A percentile compares a stretch with the other conserved stretches of the same genome.
Evolutionary conservation across 78 protist genomes (phyloP).

Genomic region (Creolimax fragrantissima): DNA sequence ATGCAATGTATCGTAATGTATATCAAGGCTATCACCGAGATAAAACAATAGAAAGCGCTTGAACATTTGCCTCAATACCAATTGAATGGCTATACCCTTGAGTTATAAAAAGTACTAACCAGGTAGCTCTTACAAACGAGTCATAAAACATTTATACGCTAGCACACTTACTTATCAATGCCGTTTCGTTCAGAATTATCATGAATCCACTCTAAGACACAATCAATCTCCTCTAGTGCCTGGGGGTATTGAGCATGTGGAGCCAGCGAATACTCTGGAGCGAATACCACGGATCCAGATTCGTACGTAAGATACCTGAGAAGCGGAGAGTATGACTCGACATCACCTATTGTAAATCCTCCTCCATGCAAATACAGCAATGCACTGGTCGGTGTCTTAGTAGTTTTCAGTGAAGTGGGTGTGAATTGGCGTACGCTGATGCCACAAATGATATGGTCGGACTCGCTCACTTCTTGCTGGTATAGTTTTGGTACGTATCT

Average conservation of each 20-base stretch:
- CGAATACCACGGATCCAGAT: not conserved
- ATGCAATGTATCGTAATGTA: no score
- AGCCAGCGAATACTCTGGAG: not conserved
- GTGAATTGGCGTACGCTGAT: not conserved
- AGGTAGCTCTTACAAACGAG: no score
- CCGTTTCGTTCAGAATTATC: not conserved
- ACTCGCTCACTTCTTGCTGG: not conserved
- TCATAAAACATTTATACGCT: no score
- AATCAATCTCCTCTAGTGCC: not conserved
- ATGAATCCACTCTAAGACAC: not conserved
- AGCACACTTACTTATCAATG: not conserved
- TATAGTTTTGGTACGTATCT: not conserved
- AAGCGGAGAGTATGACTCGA: not conserved
- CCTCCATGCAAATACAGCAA: not conserved
- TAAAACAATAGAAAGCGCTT: no score
- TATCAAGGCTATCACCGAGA: no score
- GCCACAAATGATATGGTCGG: not conserved
- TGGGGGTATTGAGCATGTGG: not conserved
- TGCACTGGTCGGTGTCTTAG: not conserved
- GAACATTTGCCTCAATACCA: no score
- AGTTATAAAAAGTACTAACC: no score
- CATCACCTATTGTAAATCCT: not conserved
- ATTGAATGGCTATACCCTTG: no score
- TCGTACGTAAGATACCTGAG: not conserved
- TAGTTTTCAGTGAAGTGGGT: not conserved